These are phyloP conservation scores for Torrubiella hemipterigena DNA, from an alignment of 2,329 filamentous ascomycete genomes.

Conservation along the genomic window DNA sequence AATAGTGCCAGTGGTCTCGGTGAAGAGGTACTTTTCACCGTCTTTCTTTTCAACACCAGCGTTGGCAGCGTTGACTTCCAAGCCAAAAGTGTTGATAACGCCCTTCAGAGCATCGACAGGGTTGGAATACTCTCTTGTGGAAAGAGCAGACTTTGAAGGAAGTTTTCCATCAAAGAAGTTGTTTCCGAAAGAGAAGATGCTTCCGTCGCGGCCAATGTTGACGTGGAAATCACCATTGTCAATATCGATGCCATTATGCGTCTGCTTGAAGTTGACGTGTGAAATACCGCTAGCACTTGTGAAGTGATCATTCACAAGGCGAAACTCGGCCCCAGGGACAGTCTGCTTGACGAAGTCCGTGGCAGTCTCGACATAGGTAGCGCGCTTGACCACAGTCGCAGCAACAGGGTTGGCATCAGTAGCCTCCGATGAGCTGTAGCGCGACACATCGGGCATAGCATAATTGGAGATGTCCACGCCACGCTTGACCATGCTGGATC, in stretches of 20 bases:
- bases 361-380: conserved; percentile 29
- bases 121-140: conserved; percentile 27
- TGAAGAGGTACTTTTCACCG: conserved; percentile 25
- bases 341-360: conserved; percentile 25
- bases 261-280: conserved; percentile 50
- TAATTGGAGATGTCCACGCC: conserved; percentile 20
- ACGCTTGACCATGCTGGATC: conserved; percentile 14
- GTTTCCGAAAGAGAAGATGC: conserved; percentile 46
- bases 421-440: conserved; percentile 17
- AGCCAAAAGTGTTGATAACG: conserved; percentile 19
- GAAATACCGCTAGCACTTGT: conserved; percentile 40
- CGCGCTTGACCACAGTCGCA: conserved; percentile 14
- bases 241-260: conserved; percentile 42
- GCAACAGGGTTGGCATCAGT: conserved; percentile 12
- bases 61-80: conserved; percentile 16
- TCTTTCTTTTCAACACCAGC: conserved; percentile 15
- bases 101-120: conserved; percentile 31
- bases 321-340: conserved; percentile 29
- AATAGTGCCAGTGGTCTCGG: conserved; percentile 33
- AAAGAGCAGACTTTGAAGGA: conserved; percentile 22
- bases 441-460: conserved; percentile 16
- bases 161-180: conserved; percentile 29
- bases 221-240: conserved; percentile 51
- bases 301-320: conserved; percentile 39
- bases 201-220: conserved; percentile 42